Percentiles rank a stretch among this genome's conserved stretches.
These are phyloP conservation scores for Arabidopsis arenosa DNA, from an alignment of 345 rosid genomes.

Conservation along the genomic window DNA sequence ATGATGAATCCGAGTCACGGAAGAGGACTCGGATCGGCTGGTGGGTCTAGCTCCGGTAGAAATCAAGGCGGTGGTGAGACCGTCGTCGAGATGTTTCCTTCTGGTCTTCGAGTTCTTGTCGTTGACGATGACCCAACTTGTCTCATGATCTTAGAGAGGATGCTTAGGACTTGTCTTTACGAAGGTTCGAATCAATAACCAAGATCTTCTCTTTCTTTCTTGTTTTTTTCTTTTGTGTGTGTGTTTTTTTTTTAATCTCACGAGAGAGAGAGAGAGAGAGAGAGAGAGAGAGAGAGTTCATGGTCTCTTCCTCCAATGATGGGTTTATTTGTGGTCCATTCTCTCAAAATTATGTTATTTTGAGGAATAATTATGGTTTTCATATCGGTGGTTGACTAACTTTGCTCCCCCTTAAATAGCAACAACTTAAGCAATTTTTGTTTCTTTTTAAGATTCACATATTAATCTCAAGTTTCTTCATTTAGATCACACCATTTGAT, in stretches of 20 bases:
- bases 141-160: conserved; percentile 90
- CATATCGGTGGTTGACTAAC: conserved; percentile 47
- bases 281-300: neutral
- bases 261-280: neutral
- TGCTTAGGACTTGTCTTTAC: conserved; percentile 79
- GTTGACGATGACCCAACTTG: conserved; percentile 98
- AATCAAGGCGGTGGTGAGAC: conserved; percentile 44
- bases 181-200: conserved; percentile 58
- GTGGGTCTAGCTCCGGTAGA: conserved; percentile 57
- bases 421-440: neutral
- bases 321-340: conserved; percentile 40
- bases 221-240: neutral
- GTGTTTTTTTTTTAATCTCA: neutral
- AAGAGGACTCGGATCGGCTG: conserved; percentile 69
- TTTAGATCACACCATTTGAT: conserved; percentile 32
- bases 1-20: conserved; percentile 69
- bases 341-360: conserved; percentile 39
- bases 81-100: conserved; percentile 73
- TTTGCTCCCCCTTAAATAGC: conserved; percentile 42
- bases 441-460: conserved; percentile 35
- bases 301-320: conserved; percentile 30
- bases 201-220: conserved; percentile 14
- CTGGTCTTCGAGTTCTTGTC: conserved; percentile 83
- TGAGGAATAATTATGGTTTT: conserved; percentile 46
- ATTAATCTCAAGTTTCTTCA: conserved; percentile 24